A percentile compares a stretch with the other conserved stretches of the same genome.
phyloP scores from a whole-genome alignment of 1,284 basidiomycete species.

The Caloboletus firmus region DNA sequence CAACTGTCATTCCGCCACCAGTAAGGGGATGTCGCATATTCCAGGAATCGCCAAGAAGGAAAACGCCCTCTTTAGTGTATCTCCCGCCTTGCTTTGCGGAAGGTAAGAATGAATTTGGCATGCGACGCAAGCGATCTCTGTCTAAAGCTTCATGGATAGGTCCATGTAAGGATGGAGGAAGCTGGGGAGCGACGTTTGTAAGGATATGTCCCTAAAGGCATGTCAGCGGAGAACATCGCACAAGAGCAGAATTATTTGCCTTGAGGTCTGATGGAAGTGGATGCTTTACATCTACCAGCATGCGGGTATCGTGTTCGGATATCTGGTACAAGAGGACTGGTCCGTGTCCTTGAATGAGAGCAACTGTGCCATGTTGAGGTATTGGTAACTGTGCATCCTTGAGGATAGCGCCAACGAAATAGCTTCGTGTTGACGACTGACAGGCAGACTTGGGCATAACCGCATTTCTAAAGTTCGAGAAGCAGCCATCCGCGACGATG shows the following conservation, averaged over 20 bases:
- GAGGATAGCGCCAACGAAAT: conserved; percentile 74
- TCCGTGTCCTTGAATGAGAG: conserved; percentile 59
- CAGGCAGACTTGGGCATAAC: conserved; percentile 44
- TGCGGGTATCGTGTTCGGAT: conserved; percentile 76
- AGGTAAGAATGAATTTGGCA: conserved; percentile 97
- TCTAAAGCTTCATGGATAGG: conserved; percentile 64
- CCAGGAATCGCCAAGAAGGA: conserved; percentile 95
- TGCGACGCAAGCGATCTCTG: conserved; percentile 76
- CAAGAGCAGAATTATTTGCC: conserved; percentile 40
- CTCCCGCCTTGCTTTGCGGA: conserved; percentile 74
- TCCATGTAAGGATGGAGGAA: conserved; percentile 68
- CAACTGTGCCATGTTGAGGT: conserved; percentile 75
- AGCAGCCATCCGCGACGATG: conserved; percentile 92
- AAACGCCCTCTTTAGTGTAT: conserved; percentile 65
- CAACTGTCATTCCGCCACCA: conserved; percentile 96
- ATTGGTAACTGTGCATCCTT: conserved; percentile 67
- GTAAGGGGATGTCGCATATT: conserved; percentile 99
- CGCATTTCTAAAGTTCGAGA: conserved; percentile 75
- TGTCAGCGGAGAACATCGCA: background rate
- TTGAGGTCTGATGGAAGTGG: conserved; percentile 85
- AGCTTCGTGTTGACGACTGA: conserved; percentile 53
- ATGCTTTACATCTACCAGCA: conserved; percentile 89
- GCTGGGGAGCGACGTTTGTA: conserved; percentile 71
- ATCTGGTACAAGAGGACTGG: conserved; percentile 84
- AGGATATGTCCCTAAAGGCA: conserved; percentile 63